Base-by-base conservation (phyloP, 495 filamentous ascomycete genomes). In the Tuber aestivum region DNA sequence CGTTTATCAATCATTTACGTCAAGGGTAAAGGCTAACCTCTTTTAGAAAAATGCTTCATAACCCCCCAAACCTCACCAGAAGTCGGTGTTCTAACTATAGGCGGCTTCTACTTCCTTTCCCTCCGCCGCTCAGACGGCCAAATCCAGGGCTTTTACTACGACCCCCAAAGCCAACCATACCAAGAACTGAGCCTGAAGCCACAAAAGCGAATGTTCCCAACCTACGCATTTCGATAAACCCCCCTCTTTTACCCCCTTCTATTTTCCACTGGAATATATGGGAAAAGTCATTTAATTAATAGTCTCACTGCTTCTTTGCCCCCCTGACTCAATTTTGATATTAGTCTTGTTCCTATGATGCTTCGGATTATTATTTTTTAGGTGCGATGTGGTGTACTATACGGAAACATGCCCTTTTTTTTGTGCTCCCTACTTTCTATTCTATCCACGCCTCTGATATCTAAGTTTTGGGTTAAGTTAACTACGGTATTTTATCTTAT, bases 71-170 rank as follows among this genome's bases (percentile, higher is more conserved):
- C 78, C 38, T 76, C 81, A 3, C 74, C 80, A 20, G 89, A 80
- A 65, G 76, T 72, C 41, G 81, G 81, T 27, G 78, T 83, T 56
- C 87, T 93, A 32, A 93, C 91, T 12, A 93, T 93, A 72, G 89
- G 87, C 71, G 91, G 91, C 7, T 93, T 93, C 83, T 93, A 93
- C 80, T 93, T 92, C 82, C 87, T 92, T 37, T 90, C 89, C 70
- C 82, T 93, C 74, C 84, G 86, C 71, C 85, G 91, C 61, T 85
- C 86, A 44, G 87, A 88, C 78, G 91, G 91, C 35, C 85, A 85
- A 40, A 86, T 93, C 48, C 90, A 92, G 78, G 91, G 91, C 0
- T 84, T 92, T 71, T 93, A 93, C 76, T 92, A 91, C 81, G 91
- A 93, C 81, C 90, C 91, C 8, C 85, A 87, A 76, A 92, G 91